Evolutionary conservation across 495 filamentous ascomycete species (phyloP).

Genomic region (Penicillium psychrofluorescens): DNA sequence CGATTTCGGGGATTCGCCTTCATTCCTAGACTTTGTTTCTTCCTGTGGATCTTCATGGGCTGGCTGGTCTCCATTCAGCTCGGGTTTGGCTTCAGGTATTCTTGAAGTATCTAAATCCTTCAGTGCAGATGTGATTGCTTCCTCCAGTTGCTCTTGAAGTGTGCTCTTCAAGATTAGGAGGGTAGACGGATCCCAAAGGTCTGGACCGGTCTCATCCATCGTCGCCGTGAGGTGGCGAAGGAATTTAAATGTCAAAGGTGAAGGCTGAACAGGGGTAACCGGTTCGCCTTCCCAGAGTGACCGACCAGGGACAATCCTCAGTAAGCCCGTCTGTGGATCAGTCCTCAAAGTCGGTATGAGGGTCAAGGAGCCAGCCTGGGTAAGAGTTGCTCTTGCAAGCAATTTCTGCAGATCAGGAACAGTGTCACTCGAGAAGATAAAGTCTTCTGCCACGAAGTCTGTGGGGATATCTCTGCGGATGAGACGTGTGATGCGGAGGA

Average conservation of each 20-base stretch:
- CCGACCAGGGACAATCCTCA: slow-evolving; percentile 33
- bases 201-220: slow-evolving; percentile 65
- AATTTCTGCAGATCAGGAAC: slow-evolving; percentile 52
- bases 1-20: neutral
- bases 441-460: slow-evolving; percentile 25
- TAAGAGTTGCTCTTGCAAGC: slow-evolving; percentile 34
- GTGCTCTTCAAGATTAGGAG: slow-evolving; percentile 53
- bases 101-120: slow-evolving; percentile 13
- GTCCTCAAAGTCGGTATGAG: slow-evolving; percentile 5
- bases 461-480: slow-evolving; percentile 58
- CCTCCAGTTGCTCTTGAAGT: slow-evolving; percentile 31
- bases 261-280: slow-evolving; percentile 72
- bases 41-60: neutral
- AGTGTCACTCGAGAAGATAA: slow-evolving; percentile 32
- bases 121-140: slow-evolving; percentile 12
- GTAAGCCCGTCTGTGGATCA: slow-evolving; percentile 6
- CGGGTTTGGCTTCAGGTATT: neutral
- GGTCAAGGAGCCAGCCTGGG: slow-evolving; percentile 4
- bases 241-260: slow-evolving; percentile 67
- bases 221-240: slow-evolving; percentile 53
- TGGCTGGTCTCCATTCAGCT: slow-evolving; percentile 1
- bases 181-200: slow-evolving; percentile 76
- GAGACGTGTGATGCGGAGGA: slow-evolving; percentile 72
- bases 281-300: slow-evolving; percentile 75
- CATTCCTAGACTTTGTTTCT: neutral